Conservation (phyloP, 2,329 filamentous ascomycete species). For the Colletotrichum brevisporum region DNA sequence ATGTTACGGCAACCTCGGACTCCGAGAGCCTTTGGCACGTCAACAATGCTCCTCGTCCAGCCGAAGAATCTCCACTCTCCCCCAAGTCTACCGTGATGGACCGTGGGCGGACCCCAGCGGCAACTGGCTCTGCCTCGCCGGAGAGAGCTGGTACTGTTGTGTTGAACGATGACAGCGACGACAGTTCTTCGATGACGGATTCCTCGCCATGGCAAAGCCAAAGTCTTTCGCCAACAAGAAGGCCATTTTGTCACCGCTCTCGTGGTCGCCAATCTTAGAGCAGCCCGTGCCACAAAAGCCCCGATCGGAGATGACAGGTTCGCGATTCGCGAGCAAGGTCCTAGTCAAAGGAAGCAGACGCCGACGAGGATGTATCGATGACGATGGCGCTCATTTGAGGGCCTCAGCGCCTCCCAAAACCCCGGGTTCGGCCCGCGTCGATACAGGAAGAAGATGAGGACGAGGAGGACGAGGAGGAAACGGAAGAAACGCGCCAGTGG, state of each 20-base stretch:
- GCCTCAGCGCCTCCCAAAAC: slow-evolving; percentile 48
- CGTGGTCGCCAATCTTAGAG: slow-evolving; percentile 34
- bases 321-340: background rate
- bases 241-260: slow-evolving; percentile 37
- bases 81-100: slow-evolving; percentile 1
- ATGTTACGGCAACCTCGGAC: slow-evolving; percentile 32
- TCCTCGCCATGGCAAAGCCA: slow-evolving; percentile 56
- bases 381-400: slow-evolving; percentile 62
- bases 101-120: slow-evolving; percentile 1
- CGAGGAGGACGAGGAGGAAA: slow-evolving; percentile 43
- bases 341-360: slow-evolving; percentile 11
- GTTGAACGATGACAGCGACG: slow-evolving; percentile 44
- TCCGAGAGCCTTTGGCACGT: slow-evolving; percentile 30
- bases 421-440: slow-evolving; percentile 44
- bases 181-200: slow-evolving; percentile 58
- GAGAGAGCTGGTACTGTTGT: background rate
- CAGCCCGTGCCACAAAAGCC: slow-evolving; percentile 21
- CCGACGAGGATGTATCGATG: slow-evolving; percentile 24
- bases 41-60: slow-evolving; percentile 3
- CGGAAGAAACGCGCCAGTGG: slow-evolving; percentile 32
- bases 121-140: background rate
- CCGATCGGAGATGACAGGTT: slow-evolving; percentile 10
- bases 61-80: background rate
- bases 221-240: slow-evolving; percentile 50
- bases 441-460: slow-evolving; percentile 55